These are phyloP conservation scores for Monascus purpureus DNA, from an alignment of 495 filamentous ascomycete genomes.

Conservation along the genomic window DNA sequence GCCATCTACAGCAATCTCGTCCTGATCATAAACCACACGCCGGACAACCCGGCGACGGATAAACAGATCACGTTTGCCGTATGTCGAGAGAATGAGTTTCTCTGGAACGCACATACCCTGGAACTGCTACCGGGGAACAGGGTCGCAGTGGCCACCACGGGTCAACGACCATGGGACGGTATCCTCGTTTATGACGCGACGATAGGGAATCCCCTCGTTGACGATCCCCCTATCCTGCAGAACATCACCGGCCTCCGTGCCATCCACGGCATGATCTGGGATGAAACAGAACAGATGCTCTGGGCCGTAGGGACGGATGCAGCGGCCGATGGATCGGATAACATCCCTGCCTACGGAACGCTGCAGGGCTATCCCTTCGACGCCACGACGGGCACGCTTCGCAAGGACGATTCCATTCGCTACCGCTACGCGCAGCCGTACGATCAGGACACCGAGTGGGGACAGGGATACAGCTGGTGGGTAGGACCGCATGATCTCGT, in stretches of 20 bases:
- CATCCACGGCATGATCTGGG: constrained; percentile 19
- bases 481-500: constrained; percentile 17
- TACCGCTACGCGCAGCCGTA: constrained; percentile 7
- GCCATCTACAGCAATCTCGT: constrained; percentile 13
- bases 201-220: constrained; percentile 7
- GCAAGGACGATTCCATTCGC: constrained; percentile 5
- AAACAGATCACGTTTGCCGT: constrained; percentile 16
- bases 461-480: constrained; percentile 14
- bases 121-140: constrained; percentile 12
- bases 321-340: constrained; percentile 16
- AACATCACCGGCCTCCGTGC: constrained; percentile 16
- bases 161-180: constrained; percentile 14
- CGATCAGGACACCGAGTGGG: constrained; percentile 14
- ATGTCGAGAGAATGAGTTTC: constrained; percentile 10
- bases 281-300: constrained; percentile 13
- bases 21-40: constrained; percentile 15
- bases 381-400: constrained; percentile 7
- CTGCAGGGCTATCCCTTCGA: constrained; percentile 15
- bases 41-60: constrained; percentile 12
- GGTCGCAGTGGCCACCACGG: constrained; percentile 15
- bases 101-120: constrained; percentile 15
- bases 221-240: constrained; percentile 15
- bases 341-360: constrained; percentile 10
- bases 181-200: constrained; percentile 16
- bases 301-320: constrained; percentile 16